phyloP scores from a whole-genome alignment of 129 eudicot species.

The Ambrosia artemisiifolia region DNA sequence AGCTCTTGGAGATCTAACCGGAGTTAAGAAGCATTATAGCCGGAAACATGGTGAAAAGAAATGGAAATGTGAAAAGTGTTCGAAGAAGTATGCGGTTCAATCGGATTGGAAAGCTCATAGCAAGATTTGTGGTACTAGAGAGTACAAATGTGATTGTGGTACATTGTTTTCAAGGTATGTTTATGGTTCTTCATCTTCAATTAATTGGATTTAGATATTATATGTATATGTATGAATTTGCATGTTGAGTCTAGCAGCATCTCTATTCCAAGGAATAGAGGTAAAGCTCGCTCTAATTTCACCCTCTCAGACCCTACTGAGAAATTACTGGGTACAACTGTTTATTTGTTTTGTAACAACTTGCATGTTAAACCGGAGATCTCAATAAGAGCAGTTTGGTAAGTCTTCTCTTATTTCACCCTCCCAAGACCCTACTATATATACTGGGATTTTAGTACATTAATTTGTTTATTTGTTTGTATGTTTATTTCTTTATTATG shows the following conservation, averaged over 20 bases:
- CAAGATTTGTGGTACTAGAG: conserved; percentile 82
- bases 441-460: no score
- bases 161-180: conserved; percentile 77
- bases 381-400: no score
- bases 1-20: conserved; percentile 89
- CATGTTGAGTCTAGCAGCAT: neutral
- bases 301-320: no score
- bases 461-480: neutral
- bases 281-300: no score
- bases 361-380: no score
- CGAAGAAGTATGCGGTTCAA: conserved; percentile 74
- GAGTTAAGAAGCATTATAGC: conserved; percentile 83
- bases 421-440: no score
- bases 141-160: conserved; percentile 88
- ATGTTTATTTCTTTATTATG: neutral
- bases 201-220: no score
- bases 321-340: no score
- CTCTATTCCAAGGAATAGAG: no score
- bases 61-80: conserved; percentile 73
- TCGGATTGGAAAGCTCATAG: conserved; percentile 95
- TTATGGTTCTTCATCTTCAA: neutral
- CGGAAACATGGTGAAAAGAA: conserved; percentile 91
- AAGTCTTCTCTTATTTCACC: no score
- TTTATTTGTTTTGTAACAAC: no score
- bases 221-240: conserved; percentile 4